Percentiles rank a stretch among this genome's conserved stretches.
Evolutionary conservation across 257 asterid genomes (phyloP).

Genomic region (Voacanga thouarsii): DNA sequence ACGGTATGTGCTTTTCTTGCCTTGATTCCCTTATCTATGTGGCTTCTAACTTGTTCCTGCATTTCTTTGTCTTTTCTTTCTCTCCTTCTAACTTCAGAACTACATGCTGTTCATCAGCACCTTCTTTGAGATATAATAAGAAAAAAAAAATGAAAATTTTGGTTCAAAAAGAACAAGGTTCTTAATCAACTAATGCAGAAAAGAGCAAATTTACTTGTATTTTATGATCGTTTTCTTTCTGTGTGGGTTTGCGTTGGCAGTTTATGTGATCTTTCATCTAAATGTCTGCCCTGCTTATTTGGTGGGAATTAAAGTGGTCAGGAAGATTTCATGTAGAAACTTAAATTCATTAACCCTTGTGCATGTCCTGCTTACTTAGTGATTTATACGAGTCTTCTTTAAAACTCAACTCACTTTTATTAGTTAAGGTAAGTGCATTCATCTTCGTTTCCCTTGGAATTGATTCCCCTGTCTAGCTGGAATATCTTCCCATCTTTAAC

Average conservation of each 20-base stretch:
- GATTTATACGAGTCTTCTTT: neutral
- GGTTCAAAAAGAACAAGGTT: neutral
- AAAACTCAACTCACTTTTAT: neutral
- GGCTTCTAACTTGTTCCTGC: neutral
- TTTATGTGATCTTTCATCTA: neutral
- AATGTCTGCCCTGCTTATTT: neutral
- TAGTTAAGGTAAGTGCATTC: neutral
- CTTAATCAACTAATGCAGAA: neutral
- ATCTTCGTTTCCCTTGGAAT: neutral
- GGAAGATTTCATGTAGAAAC: neutral
- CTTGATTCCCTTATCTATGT: neutral
- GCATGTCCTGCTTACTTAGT: neutral
- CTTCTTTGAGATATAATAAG: neutral
- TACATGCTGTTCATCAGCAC: neutral
- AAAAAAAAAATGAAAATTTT: neutral
- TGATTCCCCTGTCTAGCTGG: neutral
- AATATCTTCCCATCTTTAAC: neutral
- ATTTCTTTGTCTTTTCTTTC: too few relatives aligned
- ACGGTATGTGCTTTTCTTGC: slow-evolving; percentile 45
- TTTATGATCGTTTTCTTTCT: neutral
- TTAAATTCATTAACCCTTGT: neutral
- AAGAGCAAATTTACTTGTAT: neutral
- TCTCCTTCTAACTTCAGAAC: neutral
- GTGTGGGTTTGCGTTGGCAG: neutral
- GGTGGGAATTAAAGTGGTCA: neutral